Base-by-base conservation (phyloP, 768 basidiomycete species). In the Myochromella boudieri region DNA sequence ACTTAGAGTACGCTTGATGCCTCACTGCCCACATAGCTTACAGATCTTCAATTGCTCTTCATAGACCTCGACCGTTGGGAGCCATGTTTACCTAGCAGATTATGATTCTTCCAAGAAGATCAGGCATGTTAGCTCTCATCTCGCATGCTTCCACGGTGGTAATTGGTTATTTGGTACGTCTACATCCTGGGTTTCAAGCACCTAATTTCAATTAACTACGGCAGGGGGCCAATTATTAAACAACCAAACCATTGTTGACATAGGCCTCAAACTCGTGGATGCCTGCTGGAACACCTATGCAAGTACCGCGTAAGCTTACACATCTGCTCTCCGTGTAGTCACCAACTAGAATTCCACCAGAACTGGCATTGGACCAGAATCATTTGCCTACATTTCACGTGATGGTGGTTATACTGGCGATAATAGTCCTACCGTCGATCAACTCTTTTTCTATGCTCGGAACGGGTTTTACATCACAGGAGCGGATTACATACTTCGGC, bases 211-310 rank as follows among this genome's bases (percentile, higher is more conserved):
- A 6, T 28, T 24, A 36, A 10, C 11, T 22, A 22, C 6, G 48
- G 34, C 52, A 82, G 85, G 85, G 2, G 87, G 88, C 4, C 77
- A 77, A 49, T 60, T 91, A 25, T 58, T 85, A 21, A 80, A 87
- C 61, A 89, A 90, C 49, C 65, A 82, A 21, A 85, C 87, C 0
- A 84, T 90, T 50, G 73, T 88, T 45, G 57, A 82, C 34, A 66
- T 76, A 31, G 88, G 74, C 3, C 72, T 90, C 28, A 46, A 74
- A n/a, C 68, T 90, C 14, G 77, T 77, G 14, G 86, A 91, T 42
- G 80, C 74, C 5, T 90, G 88, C 68, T 86, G 85, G 83, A 88
- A 89, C 60, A 88, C 87, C 0, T 90, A 91, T 58, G 78, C 81
- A 2, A 74, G 83, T 53, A 84, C 84, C 26, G 73, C 73, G 86